A percentile compares a stretch with the other conserved stretches of the same genome.
phyloP scores from a whole-genome alignment of 805 yeast species.

The Teunomyces pallodes region DNA sequence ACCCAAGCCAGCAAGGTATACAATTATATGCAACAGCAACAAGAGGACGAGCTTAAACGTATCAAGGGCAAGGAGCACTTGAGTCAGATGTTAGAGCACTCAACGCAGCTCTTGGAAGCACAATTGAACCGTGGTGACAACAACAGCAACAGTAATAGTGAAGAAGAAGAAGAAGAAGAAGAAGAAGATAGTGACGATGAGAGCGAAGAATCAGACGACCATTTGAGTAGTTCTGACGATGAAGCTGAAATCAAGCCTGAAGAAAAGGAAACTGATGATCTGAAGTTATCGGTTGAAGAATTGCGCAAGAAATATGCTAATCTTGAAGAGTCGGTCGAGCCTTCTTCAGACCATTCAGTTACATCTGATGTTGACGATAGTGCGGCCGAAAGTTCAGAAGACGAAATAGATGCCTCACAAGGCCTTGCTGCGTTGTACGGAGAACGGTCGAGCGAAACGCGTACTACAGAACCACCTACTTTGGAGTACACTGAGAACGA shows the following conservation, averaged over 20 bases:
- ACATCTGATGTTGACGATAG: constrained; percentile 13
- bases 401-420: constrained; percentile 8
- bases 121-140: constrained; percentile 51
- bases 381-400: constrained; percentile 14
- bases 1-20: constrained; percentile 80
- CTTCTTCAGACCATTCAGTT: constrained; percentile 9
- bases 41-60: constrained; percentile 75
- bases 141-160: constrained; percentile 12
- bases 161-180: constrained; percentile 11
- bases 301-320: constrained; percentile 55
- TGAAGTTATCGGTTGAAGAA: constrained; percentile 52
- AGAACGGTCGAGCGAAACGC: constrained; percentile 5
- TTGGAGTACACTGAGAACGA: constrained; percentile 34
- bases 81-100: constrained; percentile 83
- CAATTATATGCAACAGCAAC: constrained; percentile 67
- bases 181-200: constrained; percentile 19
- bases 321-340: constrained; percentile 28
- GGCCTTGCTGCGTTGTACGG: constrained; percentile 26
- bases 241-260: constrained; percentile 10
- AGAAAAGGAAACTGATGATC: constrained; percentile 32
- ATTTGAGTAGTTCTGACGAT: constrained; percentile 18
- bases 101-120: constrained; percentile 85
- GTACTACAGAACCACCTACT: background rate
- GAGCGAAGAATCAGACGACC: constrained; percentile 18
- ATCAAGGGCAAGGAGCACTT: constrained; percentile 83